These are phyloP conservation scores for Spathaspora sp. DNA, from an alignment of 1,139 yeast genomes.

Conservation along the genomic window DNA sequence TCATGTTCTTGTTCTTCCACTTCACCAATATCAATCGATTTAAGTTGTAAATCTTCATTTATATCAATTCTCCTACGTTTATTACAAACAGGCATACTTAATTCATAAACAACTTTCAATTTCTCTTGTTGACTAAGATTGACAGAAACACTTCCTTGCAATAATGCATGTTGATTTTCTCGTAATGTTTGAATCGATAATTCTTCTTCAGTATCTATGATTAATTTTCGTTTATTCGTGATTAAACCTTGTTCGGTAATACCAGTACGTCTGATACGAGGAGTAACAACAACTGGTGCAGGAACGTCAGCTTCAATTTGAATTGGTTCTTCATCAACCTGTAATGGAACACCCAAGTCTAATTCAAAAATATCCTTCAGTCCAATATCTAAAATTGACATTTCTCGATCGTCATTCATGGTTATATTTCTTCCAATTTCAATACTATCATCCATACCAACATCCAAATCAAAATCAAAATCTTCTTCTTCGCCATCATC, in stretches of 20 bases:
- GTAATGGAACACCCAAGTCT: conserved; percentile 32
- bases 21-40: conserved; percentile 31
- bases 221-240: conserved; percentile 40
- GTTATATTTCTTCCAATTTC: conserved; percentile 48
- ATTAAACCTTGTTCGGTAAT: conserved; percentile 41
- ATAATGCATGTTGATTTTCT: conserved; percentile 27
- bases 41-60: conserved; percentile 27
- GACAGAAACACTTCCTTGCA: conserved; percentile 23
- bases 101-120: conserved; percentile 34
- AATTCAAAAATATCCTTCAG: conserved; percentile 19
- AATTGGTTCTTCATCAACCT: conserved; percentile 22
- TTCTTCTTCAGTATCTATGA: conserved; percentile 33
- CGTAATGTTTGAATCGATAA: conserved; percentile 35
- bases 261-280: conserved; percentile 29
- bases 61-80: conserved; percentile 37
- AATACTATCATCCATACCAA: conserved; percentile 34
- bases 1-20: conserved; percentile 21
- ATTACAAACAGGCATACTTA: conserved; percentile 29
- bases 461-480: conserved; percentile 47
- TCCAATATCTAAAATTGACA: conserved; percentile 29
- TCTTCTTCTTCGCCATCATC: conserved; percentile 42
- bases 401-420: conserved; percentile 13
- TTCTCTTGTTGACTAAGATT: conserved; percentile 34
- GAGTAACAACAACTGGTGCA: conserved; percentile 15
- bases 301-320: not conserved